Evolutionary conservation across 371 early-diverging fungal genomes (phyloP).

Genomic region (Apophysomyces elegans): DNA sequence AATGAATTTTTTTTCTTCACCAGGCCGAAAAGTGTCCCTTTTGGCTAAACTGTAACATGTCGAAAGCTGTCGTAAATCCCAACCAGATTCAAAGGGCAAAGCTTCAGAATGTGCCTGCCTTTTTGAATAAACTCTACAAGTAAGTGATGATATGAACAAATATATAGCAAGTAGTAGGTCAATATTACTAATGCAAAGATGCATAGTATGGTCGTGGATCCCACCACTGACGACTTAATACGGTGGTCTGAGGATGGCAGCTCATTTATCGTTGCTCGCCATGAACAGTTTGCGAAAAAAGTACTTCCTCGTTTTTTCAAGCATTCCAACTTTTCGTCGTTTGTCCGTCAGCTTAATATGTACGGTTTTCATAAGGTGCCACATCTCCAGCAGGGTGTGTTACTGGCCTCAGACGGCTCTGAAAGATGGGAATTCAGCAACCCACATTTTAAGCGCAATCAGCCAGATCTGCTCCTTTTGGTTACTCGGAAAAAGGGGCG

Average conservation of each 20-base stretch:
- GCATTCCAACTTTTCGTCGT: slow-evolving; percentile 92
- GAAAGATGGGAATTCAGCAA: slow-evolving; percentile 68
- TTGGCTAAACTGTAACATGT: neutral
- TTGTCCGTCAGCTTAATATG: slow-evolving; percentile 96
- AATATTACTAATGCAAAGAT: neutral
- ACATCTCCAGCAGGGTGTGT: slow-evolving; percentile 78
- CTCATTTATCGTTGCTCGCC: slow-evolving; percentile 72
- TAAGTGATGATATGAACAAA: slow-evolving; percentile 25
- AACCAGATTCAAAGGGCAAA: slow-evolving; percentile 36
- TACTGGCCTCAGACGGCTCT: slow-evolving; percentile 65
- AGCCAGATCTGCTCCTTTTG: slow-evolving; percentile 59
- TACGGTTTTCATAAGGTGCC: slow-evolving; percentile 87
- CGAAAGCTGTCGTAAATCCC: slow-evolving; percentile 30
- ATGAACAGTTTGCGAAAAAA: slow-evolving; percentile 83
- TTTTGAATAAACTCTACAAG: slow-evolving; percentile 88
- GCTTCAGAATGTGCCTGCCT: slow-evolving; percentile 79
- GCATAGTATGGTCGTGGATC: slow-evolving; percentile 76
- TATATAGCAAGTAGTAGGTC: neutral
- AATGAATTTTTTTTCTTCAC: too few species aligned
- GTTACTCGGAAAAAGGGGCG: slow-evolving; percentile 60
- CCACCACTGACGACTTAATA: slow-evolving; percentile 68
- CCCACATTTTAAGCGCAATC: slow-evolving; percentile 59
- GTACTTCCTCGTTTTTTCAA: slow-evolving; percentile 91
- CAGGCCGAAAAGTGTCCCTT: too few species aligned
- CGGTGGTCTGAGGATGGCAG: slow-evolving; percentile 79